A percentile compares a stretch with the other conserved stretches of the same genome.
Evolutionary conservation across 441 rosid species (phyloP).

Genomic region (Manihot esculenta): DNA sequence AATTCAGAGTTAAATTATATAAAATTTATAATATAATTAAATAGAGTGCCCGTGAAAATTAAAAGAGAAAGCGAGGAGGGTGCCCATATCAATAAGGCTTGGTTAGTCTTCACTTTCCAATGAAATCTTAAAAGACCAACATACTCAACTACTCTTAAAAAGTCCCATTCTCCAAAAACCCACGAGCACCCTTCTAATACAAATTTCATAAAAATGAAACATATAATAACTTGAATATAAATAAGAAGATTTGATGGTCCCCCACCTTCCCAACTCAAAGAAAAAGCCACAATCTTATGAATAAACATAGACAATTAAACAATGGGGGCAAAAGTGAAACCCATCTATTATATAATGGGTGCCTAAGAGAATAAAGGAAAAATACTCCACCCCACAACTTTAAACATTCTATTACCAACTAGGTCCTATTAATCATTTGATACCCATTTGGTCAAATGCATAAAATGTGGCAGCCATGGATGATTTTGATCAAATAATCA

Average conservation of each 20-base stretch:
- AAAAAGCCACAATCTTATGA: background rate
- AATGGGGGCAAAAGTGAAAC: too few relatives aligned
- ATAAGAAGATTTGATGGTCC: slow-evolving; percentile 42
- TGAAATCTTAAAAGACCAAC: slow-evolving; percentile 63
- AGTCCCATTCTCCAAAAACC: slow-evolving; percentile 67
- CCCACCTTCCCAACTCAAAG: slow-evolving; percentile 21
- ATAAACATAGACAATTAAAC: background rate
- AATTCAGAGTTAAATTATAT: too few relatives aligned
- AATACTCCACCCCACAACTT: slow-evolving; percentile 3
- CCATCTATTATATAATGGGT: slow-evolving; percentile 12
- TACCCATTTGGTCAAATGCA: slow-evolving; percentile 35
- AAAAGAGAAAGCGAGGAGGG: slow-evolving; percentile 15
- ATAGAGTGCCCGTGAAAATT: background rate
- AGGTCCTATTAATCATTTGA: slow-evolving; percentile 30
- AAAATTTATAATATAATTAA: too few relatives aligned
- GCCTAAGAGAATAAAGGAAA: slow-evolving; percentile 13
- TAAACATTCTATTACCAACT: slow-evolving; percentile 17
- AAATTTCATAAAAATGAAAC: slow-evolving; percentile 13
- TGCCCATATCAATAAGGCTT: slow-evolving; percentile 22
- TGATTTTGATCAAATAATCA: background rate
- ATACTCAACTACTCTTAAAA: slow-evolving; percentile 32
- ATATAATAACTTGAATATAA: slow-evolving; percentile 13
- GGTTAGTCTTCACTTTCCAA: slow-evolving; percentile 40
- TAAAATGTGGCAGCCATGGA: background rate
- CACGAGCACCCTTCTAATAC: slow-evolving; percentile 45